Conservation (phyloP, 257 asterid genomes). For the Salvia hispanica region DNA sequence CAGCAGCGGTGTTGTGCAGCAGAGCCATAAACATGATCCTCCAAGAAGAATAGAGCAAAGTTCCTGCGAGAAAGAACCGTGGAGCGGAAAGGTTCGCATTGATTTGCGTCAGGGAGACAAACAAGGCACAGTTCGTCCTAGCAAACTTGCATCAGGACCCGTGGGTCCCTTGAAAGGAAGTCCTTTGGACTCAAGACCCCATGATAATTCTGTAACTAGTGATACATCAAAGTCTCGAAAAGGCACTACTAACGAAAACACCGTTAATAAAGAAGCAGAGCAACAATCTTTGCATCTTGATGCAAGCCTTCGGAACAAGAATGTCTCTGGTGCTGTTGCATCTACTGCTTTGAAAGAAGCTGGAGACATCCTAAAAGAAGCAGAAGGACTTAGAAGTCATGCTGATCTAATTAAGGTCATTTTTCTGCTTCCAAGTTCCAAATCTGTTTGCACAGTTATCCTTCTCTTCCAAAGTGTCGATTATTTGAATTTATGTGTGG, state of each 20-base stretch:
- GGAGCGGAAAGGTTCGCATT: conserved; percentile 45
- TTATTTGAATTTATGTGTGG: not conserved
- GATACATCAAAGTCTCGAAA: conserved; percentile 47
- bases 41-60: conserved; percentile 34
- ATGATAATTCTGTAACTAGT: conserved; percentile 44
- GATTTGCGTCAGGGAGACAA: conserved; percentile 46
- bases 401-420: conserved; percentile 83
- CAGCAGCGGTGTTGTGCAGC: conserved; percentile 32
- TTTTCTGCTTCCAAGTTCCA: conserved; percentile 34
- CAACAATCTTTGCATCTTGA: conserved; percentile 37
- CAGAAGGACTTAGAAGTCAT: conserved; percentile 67
- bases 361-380: conserved; percentile 66
- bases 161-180: conserved; percentile 40
- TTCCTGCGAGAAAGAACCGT: conserved; percentile 36
- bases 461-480: not conserved
- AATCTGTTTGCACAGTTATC: conserved; percentile 21
- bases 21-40: conserved; percentile 36
- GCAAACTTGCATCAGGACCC: conserved; percentile 44
- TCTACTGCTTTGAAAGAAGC: conserved; percentile 60
- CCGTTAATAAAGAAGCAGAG: conserved; percentile 40
- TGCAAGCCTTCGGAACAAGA: conserved; percentile 44
- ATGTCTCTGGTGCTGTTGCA: conserved; percentile 42
- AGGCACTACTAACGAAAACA: conserved; percentile 32
- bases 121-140: conserved; percentile 40
- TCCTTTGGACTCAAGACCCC: conserved; percentile 38